Conservation (phyloP, 2,329 filamentous ascomycete genomes). For the Hirsutella minnesotensis region DNA sequence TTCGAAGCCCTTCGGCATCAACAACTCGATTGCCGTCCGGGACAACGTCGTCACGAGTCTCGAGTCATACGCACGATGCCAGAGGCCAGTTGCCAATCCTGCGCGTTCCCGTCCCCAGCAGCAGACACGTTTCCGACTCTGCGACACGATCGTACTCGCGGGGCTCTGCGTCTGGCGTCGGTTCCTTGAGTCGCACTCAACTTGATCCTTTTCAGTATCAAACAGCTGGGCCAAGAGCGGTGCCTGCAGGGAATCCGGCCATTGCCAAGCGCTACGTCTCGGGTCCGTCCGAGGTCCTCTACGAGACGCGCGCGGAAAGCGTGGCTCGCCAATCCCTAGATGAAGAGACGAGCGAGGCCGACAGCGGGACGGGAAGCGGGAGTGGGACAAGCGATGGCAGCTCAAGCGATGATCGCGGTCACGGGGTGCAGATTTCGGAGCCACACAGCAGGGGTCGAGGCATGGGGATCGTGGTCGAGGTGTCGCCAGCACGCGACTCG, state of each 20-base stretch:
- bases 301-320: slow-evolving; percentile 13
- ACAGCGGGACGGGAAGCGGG: slow-evolving; percentile 11
- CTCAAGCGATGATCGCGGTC: slow-evolving; percentile 24
- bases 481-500: slow-evolving; percentile 17
- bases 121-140: slow-evolving; percentile 34
- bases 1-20: slow-evolving; percentile 31
- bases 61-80: slow-evolving; percentile 20
- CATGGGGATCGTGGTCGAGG: slow-evolving; percentile 28
- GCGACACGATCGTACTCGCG: slow-evolving; percentile 19
- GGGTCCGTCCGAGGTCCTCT: slow-evolving; percentile 18
- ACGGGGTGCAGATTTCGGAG: slow-evolving; percentile 21
- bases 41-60: slow-evolving; percentile 26
- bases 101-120: slow-evolving; percentile 30
- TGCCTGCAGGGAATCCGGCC: slow-evolving; percentile 3
- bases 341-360: slow-evolving; percentile 22
- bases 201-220: slow-evolving; percentile 43
- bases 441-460: slow-evolving; percentile 14
- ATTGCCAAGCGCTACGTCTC: slow-evolving; percentile 21
- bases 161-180: slow-evolving; percentile 20
- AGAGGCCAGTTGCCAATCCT: slow-evolving; percentile 30
- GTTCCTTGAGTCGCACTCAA: slow-evolving; percentile 14
- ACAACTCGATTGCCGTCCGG: slow-evolving; percentile 29
- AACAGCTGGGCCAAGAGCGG: slow-evolving; percentile 29
- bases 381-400: slow-evolving; percentile 18
- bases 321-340: slow-evolving; percentile 14